Evolutionary conservation across 345 rosid species (phyloP), one percentile per base, ranked within the genome.

Genomic region (Litchi chinensis): DNA sequence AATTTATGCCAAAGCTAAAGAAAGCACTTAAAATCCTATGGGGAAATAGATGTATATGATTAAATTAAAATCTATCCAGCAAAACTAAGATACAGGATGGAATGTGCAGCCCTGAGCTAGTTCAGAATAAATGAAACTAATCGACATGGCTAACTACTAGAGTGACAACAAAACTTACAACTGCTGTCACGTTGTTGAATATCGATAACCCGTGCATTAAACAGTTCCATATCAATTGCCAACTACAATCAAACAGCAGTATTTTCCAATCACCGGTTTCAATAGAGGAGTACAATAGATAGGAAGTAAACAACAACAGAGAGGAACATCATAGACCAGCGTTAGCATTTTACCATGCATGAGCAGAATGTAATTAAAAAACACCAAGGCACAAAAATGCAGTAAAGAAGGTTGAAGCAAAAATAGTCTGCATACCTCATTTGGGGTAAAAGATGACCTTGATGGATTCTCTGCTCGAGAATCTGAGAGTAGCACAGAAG

Each of bases 161-260:
- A 65, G 52, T 73, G 76, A 76, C 76, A 56, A 82, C 37, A 46
- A 71, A 82, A 89, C 99, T 87, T 90, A 95, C 99, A 82, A 92
- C 87, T 32, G 83, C 60, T 69, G 86, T 87, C 77, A 80, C 65
- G 79, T 88, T 93, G 79, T 97, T 93, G 86, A 95, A 89, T 52
- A 89, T 81, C 39, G 96, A 95, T 75, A 95, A 82, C 70, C 91
- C 93, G 54, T 91, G 99, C 86, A 93, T 80, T 73, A 90, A 77
- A 83, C 83, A 83, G 81, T 82, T 88, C 99, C 99, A 95, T 78
- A 93, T 86, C 77, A 83, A 81, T 62, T 90, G 93, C 99, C 98
- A 93, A 77, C 93, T 91, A 67, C 76, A 75, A 76, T 83, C 82
- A 71, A 88, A 78, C 99, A 92, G 92, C 88, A 89, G 65, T 24